Evolutionary conservation across 768 basidiomycete species (phyloP).

Genomic region (Boletus sp.): DNA sequence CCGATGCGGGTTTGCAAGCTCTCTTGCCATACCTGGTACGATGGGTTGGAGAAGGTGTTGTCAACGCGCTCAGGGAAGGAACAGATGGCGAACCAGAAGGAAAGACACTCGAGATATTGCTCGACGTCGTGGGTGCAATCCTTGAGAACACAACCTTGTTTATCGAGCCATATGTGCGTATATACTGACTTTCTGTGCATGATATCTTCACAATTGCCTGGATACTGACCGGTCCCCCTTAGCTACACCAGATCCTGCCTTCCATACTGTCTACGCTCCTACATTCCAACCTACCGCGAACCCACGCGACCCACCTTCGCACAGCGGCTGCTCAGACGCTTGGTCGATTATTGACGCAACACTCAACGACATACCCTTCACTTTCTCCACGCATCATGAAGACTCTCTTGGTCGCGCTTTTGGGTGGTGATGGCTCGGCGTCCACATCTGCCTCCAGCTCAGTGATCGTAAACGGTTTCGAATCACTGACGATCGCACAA

Average conservation of each 20-base stretch:
- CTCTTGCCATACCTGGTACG: conserved; percentile 91
- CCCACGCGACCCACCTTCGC: conserved; percentile 71
- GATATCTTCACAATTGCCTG: background rate
- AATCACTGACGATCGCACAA: conserved; percentile 24
- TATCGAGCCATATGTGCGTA: conserved; percentile 91
- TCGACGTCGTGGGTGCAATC: conserved; percentile 83
- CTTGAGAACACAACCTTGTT: conserved; percentile 87
- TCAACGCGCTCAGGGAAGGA: conserved; percentile 51
- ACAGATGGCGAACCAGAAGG: conserved; percentile 63
- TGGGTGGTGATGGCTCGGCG: conserved; percentile 33
- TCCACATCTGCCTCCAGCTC: conserved; percentile 11
- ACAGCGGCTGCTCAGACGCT: conserved; percentile 82
- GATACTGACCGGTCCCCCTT: background rate
- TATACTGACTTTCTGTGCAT: background rate
- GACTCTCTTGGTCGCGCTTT: conserved; percentile 84
- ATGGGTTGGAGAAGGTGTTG: conserved; percentile 91
- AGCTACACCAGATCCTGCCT: conserved; percentile 96
- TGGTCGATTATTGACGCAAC: conserved; percentile 74
- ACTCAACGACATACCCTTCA: conserved; percentile 86
- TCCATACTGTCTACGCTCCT: conserved; percentile 89
- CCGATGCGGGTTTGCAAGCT: conserved; percentile 89
- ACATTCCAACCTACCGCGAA: conserved; percentile 77
- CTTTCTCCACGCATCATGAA: conserved; percentile 90
- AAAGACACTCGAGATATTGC: conserved; percentile 69
- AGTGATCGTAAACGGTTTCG: conserved; percentile 25